A percentile compares a stretch with the other conserved stretches of the same genome.
phyloP scores from a whole-genome alignment of 2,329 filamentous ascomycete genomes.

The Lecanoromycetidae sp. region DNA sequence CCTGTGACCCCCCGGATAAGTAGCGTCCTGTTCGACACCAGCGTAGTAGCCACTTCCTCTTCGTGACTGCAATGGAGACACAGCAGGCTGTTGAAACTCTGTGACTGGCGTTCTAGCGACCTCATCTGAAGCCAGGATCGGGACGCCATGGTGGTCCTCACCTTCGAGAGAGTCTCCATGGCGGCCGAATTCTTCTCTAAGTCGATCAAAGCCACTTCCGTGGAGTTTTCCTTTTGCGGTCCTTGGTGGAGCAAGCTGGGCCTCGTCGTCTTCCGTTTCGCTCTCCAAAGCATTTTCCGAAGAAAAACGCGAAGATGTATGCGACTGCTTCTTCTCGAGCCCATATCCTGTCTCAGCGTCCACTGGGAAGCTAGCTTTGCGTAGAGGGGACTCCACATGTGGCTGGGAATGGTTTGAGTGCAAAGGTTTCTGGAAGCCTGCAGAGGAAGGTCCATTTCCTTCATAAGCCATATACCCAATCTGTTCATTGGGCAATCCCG shows the following conservation, averaged over 20 bases:
- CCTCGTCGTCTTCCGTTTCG: constrained; percentile 42
- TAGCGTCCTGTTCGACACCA: constrained; percentile 38
- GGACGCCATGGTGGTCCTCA: too few species aligned
- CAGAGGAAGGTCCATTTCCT: constrained; percentile 67
- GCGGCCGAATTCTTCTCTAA: constrained; percentile 40
- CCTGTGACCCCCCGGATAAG: constrained; percentile 18
- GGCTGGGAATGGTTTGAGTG: constrained; percentile 36
- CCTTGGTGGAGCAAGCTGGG: constrained; percentile 61
- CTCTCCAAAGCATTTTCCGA: constrained; percentile 31
- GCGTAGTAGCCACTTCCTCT: constrained; percentile 47
- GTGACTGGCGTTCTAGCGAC: constrained; percentile 59
- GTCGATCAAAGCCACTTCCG: constrained; percentile 40
- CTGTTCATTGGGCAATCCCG: constrained; percentile 77
- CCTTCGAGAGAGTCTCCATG: too few species aligned
- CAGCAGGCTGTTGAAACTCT: constrained; percentile 63
- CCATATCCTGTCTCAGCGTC: constrained; percentile 23
- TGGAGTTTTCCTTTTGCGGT: constrained; percentile 33
- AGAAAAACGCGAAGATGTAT: constrained; percentile 4
- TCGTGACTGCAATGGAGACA: constrained; percentile 60
- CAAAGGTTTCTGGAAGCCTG: constrained; percentile 45
- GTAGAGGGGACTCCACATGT: constrained; percentile 39
- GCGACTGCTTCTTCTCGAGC: constrained; percentile 19
- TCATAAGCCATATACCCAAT: constrained; percentile 80
- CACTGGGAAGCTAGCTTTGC: constrained; percentile 38
- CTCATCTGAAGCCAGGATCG: constrained; percentile 83